These are phyloP conservation scores for Tulasnella sp. DNA, from an alignment of 768 basidiomycete species.

Conservation along the genomic window DNA sequence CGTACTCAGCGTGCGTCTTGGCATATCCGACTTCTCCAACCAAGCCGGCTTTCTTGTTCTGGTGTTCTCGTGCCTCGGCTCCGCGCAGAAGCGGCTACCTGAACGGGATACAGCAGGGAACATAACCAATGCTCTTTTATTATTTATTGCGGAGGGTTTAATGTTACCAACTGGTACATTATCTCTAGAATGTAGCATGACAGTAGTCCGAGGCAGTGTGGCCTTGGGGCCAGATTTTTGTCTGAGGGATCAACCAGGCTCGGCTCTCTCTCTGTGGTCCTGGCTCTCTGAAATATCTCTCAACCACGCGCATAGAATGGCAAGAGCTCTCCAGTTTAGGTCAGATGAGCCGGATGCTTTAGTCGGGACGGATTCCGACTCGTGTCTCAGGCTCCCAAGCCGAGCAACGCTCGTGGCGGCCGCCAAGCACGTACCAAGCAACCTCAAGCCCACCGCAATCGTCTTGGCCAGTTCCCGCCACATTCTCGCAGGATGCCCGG, in stretches of 20 bases:
- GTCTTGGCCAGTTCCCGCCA: background rate
- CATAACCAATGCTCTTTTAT: background rate
- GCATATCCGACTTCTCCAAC: background rate
- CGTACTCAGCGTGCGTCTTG: background rate
- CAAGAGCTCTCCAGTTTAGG: background rate
- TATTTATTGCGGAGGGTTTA: too few species aligned
- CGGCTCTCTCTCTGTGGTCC: too few species aligned
- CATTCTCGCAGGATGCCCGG: background rate
- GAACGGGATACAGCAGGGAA: background rate
- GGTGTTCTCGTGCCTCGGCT: background rate
- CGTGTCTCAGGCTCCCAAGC: background rate
- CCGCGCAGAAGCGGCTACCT: background rate
- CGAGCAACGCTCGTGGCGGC: background rate
- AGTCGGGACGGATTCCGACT: background rate
- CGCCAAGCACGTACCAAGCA: background rate
- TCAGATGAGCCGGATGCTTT: background rate
- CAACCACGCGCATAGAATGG: background rate
- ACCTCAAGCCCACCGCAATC: background rate
- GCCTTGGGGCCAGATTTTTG: background rate
- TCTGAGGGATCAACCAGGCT: too few species aligned
- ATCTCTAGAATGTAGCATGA: background rate
- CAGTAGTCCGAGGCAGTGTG: background rate
- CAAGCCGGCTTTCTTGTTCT: background rate
- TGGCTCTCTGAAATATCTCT: background rate
- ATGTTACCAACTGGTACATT: background rate